Base-by-base conservation (phyloP, 192 early-diverging fungal species). In the Coemansia aciculifera region DNA sequence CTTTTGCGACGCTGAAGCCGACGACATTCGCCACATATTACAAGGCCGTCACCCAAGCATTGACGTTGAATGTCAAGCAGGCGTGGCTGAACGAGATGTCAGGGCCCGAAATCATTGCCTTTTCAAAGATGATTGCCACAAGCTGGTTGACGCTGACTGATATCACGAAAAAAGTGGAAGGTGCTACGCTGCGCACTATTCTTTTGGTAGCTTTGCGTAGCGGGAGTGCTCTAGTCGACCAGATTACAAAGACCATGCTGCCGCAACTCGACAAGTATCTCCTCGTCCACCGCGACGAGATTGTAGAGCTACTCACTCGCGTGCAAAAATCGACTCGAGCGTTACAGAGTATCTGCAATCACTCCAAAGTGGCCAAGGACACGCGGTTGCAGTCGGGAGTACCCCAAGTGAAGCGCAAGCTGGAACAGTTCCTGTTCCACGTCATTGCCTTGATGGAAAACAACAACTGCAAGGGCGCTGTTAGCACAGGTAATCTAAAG, bases 361-460 rank as follows among this genome's bases (percentile, higher is more conserved):
- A 94, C 71, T 90, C 89, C 15, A 94, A 94, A 62, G 87, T 85
- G 9, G 79, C 81, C 4, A 88, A 87, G 67, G 90, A 94, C 51
- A 78, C 82, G 0, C 63, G 67, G 32, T 65, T 94, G 27, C 81
- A 89, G 46, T 72, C 85, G 5, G 82, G 84, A 68, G 92, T 94
- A 0, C 92, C 92, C 11, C 74, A 84, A 12, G 73, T 87, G 27
- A 91, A 89, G 65, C 88, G 87, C 44, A 87, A 85, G 27, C 80
- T 94, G 48, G 92, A 94, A 63, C 84, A 75, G 59, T 85, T 94
- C 3, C 75, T 94, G 13, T 94, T 87, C 72, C 85, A 91, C 61
- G 91, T 92, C 12, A 90, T 91, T 56, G 82, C 85, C 17, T 72
- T 94, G 79, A 81, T 94, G 67, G 87, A 85, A 27, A 86, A 89